Evolutionary conservation across 2,329 filamentous ascomycete species (phyloP), one percentile per base, ranked within the genome.

Genomic region (Cladobotryum protrusum): DNA sequence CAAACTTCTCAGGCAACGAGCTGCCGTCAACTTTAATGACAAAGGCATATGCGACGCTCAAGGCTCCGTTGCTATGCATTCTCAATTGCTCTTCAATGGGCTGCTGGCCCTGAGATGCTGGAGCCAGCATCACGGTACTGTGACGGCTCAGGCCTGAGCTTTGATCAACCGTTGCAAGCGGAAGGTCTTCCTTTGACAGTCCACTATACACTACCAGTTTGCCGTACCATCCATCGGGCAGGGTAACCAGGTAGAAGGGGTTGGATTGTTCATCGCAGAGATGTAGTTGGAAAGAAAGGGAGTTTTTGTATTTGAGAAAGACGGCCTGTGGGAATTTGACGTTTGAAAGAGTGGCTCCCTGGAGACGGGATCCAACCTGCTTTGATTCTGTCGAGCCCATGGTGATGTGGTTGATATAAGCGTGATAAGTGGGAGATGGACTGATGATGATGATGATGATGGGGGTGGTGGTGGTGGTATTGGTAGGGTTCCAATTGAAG

Each of bases 1-100:
- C 67, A 54, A 72, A 75, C 15, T 53, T 43, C 56, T 42, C 59
- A 50, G 33, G 63, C 59, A 29, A 69, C 61, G 48, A 69, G 64
- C 24, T 29, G 24, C 24, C 46, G 24, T 13, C n/a, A 6, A 72
- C 61, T 35, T 53, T 42, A 51, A 74, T 71, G n/a, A 50, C 45
- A 45, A 66, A 69, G 3, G 50, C 55, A 12, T 53, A 54, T 2
- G 48, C 45, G n/a, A 57, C 53, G 20, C 52, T 47, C 43, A 42
- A 45, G 11, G 19, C 12, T 12, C 48, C 44, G 14, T 48, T 52
- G 17, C 45, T 40, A 9, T 36, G 44, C 37, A 33, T 32, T 5
- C 52, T 42, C 7, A 59, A 34, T 35, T 55, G 43, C 41, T 57
- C 53, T 3, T 34, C 34, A 2, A 47, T 48, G 19, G 41, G 37